Conservation (phyloP, 768 basidiomycete species). For the Podaxis sp. region DNA sequence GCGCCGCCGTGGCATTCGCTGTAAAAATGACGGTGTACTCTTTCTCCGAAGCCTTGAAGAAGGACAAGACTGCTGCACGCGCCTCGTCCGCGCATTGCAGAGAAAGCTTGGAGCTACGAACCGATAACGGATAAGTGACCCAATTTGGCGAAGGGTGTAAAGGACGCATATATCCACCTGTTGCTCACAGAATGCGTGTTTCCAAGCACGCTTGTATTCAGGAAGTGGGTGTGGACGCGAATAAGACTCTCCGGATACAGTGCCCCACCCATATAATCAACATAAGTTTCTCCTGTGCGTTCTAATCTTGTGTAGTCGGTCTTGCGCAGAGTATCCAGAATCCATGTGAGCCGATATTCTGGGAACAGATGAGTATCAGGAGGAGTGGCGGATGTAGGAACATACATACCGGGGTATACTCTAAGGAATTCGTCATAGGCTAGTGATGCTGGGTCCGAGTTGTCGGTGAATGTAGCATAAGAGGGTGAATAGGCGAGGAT, state of each 20-base stretch:
- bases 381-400: background rate
- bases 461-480: conserved; percentile 2
- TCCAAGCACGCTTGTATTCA: conserved; percentile 66
- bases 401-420: conserved; percentile 35
- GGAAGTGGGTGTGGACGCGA: conserved; percentile 66
- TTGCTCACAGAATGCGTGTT: conserved; percentile 86
- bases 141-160: background rate
- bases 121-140: background rate
- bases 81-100: conserved; percentile 67
- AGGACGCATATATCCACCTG: conserved; percentile 53
- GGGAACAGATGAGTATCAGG: conserved; percentile 2
- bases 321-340: conserved; percentile 64
- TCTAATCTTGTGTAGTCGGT: conserved; percentile 63
- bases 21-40: conserved; percentile 85
- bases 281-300: conserved; percentile 68
- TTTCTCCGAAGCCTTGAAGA: conserved; percentile 68
- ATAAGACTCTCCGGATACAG: conserved; percentile 80
- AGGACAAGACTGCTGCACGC: conserved; percentile 68
- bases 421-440: conserved; percentile 52
- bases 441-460: conserved; percentile 31
- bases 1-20: conserved; percentile 73
- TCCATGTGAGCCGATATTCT: conserved; percentile 71
- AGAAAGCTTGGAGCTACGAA: conserved; percentile 66
- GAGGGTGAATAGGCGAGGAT: conserved; percentile 18
- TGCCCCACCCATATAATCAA: conserved; percentile 86